Evolutionary conservation across 148 eudicot species (phyloP).

Genomic region (Heliamphora exappendiculata): DNA sequence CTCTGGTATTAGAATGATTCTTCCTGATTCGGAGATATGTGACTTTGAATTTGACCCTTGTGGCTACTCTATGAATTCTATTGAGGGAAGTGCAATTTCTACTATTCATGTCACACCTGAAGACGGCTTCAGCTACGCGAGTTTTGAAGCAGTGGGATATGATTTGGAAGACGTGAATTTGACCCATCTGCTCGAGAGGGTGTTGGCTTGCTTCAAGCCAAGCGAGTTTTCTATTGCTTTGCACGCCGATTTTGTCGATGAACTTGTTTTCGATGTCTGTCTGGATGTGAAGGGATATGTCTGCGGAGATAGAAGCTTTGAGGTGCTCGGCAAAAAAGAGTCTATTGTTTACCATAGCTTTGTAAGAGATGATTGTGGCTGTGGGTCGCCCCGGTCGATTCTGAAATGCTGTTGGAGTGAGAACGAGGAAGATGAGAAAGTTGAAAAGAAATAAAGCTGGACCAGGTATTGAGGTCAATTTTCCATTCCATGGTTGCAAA

Average conservation of each 20-base stretch:
- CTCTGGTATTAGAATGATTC: conserved; percentile 65
- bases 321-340: conserved; percentile 36
- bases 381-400: conserved; percentile 39
- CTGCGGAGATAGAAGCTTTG: conserved; percentile 27
- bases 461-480: conserved; percentile 4
- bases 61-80: conserved; percentile 82
- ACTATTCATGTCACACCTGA: conserved; percentile 84
- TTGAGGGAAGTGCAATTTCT: conserved; percentile 55
- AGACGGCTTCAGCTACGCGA: conserved; percentile 83
- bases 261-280: conserved; percentile 4
- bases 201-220: conserved; percentile 62
- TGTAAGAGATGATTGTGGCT: conserved; percentile 16
- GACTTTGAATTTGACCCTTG: conserved; percentile 81
- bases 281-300: conserved; percentile 31
- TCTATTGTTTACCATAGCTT: conserved; percentile 31
- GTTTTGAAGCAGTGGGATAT: conserved; percentile 77
- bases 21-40: conserved; percentile 61
- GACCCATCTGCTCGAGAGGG: conserved; percentile 45
- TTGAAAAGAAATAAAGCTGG: conserved; percentile 17
- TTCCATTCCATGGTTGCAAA: not conserved
- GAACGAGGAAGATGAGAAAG: conserved; percentile 43
- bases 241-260: conserved; percentile 27
- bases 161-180: conserved; percentile 36
- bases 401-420: conserved; percentile 38
- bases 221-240: conserved; percentile 54